Conservation (phyloP, 1,284 basidiomycete species). For the Rhodotorula sp. region DNA sequence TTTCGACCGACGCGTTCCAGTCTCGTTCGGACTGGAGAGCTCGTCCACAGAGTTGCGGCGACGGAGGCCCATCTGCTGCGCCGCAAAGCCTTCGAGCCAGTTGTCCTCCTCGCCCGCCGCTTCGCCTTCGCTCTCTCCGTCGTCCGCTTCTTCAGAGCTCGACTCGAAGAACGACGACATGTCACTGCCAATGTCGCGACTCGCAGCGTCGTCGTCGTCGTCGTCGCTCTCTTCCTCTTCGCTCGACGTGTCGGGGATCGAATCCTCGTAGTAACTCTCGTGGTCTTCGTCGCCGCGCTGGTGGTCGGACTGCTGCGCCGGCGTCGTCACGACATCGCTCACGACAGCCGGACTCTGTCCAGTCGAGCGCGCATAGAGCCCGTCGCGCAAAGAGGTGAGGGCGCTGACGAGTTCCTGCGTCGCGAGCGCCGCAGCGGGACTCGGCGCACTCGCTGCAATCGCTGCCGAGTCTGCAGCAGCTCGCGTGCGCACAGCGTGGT, state of each 20-base stretch:
- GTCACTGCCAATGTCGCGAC: background rate
- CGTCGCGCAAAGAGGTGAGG: background rate
- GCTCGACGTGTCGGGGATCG: constrained; percentile 24
- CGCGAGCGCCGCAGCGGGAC: background rate
- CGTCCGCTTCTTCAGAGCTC: background rate
- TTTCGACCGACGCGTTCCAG: constrained; percentile 6
- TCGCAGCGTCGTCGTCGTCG: constrained; percentile 9
- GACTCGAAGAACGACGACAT: constrained; percentile 30
- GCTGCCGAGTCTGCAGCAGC: background rate
- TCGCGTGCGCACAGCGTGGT: background rate
- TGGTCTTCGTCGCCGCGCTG: background rate
- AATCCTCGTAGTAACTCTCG: constrained; percentile 27
- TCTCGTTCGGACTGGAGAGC: background rate
- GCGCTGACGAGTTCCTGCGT: constrained; percentile 1
- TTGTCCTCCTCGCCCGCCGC: constrained; percentile 1
- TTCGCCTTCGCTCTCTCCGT: background rate
- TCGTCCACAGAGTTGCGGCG: constrained; percentile 11
- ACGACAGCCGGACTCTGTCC: background rate
- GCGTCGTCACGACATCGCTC: constrained; percentile 3
- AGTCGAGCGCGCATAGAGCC: background rate
- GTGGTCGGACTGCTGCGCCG: background rate
- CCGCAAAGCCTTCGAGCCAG: constrained; percentile 1
- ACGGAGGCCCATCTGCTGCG: constrained; percentile 14
- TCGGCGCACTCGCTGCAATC: background rate
- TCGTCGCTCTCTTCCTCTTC: constrained; percentile 16